phyloP scores from a whole-genome alignment of 192 early-diverging fungal genomes.

The Pilobolus umbonatus region DNA sequence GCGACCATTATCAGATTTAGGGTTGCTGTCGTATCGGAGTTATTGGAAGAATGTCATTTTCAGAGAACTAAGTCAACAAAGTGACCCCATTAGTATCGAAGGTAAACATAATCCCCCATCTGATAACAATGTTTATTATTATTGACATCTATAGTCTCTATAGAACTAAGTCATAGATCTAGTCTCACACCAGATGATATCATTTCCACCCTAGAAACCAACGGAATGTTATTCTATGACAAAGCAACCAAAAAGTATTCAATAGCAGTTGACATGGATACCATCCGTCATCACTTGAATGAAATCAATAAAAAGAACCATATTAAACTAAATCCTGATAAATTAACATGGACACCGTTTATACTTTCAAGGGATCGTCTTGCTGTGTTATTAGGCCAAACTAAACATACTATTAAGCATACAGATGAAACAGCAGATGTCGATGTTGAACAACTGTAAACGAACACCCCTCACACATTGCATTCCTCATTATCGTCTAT shows the following conservation, averaged over 20 bases:
- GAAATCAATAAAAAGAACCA: slow-evolving; percentile 47
- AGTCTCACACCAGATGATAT: slow-evolving; percentile 83
- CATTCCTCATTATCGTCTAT: too few relatives aligned
- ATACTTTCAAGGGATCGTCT: slow-evolving; percentile 41
- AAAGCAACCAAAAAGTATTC: slow-evolving; percentile 19
- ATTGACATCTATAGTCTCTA: background rate
- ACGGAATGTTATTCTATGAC: slow-evolving; percentile 40
- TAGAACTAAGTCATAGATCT: slow-evolving; percentile 63
- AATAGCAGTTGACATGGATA: slow-evolving; percentile 42
- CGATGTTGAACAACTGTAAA: too few relatives aligned
- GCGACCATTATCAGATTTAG: slow-evolving; percentile 85
- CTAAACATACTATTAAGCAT: background rate
- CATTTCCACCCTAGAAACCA: slow-evolving; percentile 64
- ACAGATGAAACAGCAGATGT: background rate
- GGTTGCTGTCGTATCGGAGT: slow-evolving; percentile 75
- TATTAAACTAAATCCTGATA: slow-evolving; percentile 48
- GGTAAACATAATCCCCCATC: slow-evolving; percentile 24
- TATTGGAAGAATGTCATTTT: slow-evolving; percentile 82
- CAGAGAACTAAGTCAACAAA: slow-evolving; percentile 55
- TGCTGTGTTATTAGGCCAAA: background rate
- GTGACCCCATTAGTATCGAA: slow-evolving; percentile 46
- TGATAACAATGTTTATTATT: slow-evolving; percentile 27
- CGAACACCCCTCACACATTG: too few relatives aligned
- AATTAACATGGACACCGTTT: slow-evolving; percentile 69
- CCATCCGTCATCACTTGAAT: slow-evolving; percentile 39